Percentiles rank a stretch among this genome's conserved stretches.
phyloP scores from a whole-genome alignment of 2,329 filamentous ascomycete species.

The Penicillium italicum region DNA sequence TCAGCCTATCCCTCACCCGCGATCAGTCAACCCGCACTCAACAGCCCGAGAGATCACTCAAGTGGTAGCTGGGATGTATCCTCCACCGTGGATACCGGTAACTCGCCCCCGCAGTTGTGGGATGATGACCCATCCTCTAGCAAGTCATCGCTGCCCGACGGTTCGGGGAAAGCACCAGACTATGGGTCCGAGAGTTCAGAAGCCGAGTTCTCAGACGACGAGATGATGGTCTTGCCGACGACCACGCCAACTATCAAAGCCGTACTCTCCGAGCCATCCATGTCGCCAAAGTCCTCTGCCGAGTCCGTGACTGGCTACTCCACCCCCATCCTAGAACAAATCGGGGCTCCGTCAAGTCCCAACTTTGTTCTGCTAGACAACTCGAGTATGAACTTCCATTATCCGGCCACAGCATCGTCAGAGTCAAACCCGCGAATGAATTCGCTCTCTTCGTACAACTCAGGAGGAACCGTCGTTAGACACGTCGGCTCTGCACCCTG shows the following conservation, averaged over 20 bases:
- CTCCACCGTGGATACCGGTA: constrained; percentile 35
- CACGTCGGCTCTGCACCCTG: constrained; percentile 35
- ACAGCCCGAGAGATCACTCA: constrained; percentile 29
- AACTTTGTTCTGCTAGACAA: constrained; percentile 30
- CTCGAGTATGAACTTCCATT: constrained; percentile 38
- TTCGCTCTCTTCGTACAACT: constrained; percentile 41
- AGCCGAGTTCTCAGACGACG: constrained; percentile 33
- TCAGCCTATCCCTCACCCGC: constrained; percentile 30
- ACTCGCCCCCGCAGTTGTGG: constrained; percentile 39
- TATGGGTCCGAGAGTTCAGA: constrained; percentile 21
- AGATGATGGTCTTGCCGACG: constrained; percentile 32
- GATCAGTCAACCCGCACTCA: constrained; percentile 24
- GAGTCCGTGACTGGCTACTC: constrained; percentile 31
- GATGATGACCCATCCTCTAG: constrained; percentile 38
- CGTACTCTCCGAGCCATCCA: constrained; percentile 32
- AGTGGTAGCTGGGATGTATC: constrained; percentile 36
- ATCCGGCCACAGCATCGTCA: constrained; percentile 30
- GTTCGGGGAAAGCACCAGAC: constrained; percentile 22
- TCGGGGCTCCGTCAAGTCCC: constrained; percentile 40
- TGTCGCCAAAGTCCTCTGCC: constrained; percentile 23
- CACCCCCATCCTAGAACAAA: constrained; percentile 41
- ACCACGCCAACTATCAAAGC: constrained; percentile 39
- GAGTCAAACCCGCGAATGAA: constrained; percentile 36
- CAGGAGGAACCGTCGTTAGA: constrained; percentile 41
- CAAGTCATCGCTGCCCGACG: constrained; percentile 34